Conservation (phyloP, 1,284 basidiomycete species). For the Volvariella volvacea region DNA sequence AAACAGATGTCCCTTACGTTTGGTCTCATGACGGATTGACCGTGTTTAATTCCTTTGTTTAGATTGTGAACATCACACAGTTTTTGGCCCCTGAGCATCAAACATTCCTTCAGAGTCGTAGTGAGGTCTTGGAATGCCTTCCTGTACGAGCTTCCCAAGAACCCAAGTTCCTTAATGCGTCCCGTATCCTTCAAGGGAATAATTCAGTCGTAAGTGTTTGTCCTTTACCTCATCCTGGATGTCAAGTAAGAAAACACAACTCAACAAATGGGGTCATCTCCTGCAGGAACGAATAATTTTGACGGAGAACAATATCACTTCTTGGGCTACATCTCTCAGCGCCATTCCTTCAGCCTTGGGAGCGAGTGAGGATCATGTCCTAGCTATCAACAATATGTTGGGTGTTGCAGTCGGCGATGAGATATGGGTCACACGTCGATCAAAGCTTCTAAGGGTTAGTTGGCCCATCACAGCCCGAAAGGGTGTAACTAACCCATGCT, state of each 20-base stretch:
- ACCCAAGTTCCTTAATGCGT: conserved; percentile 35
- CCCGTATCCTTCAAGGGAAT: conserved; percentile 26
- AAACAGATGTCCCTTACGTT: conserved; percentile 9
- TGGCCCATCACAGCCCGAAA: conserved; percentile 8
- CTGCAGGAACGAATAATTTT: conserved; percentile 45
- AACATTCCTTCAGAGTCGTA: conserved; percentile 27
- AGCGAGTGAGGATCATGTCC: conserved; percentile 18
- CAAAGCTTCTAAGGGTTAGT: conserved; percentile 29
- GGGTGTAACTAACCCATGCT: conserved; percentile 11
- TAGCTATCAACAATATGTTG: conserved; percentile 26
- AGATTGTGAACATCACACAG: conserved; percentile 49
- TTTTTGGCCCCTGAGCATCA: conserved; percentile 29
- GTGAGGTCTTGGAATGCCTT: conserved; percentile 51
- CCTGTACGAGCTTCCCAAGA: conserved; percentile 38
- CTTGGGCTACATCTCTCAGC: conserved; percentile 39
- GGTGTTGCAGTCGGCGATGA: conserved; percentile 34
- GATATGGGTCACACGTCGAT: conserved; percentile 35
- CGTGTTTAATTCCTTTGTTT: conserved; percentile 5
- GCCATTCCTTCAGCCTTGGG: conserved; percentile 20
- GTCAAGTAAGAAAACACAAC: conserved; percentile 5
- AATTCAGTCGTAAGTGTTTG: conserved; percentile 27
- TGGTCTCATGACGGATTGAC: not conserved
- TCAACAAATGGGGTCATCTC: not conserved
- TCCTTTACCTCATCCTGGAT: not conserved
- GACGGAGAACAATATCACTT: conserved; percentile 30